Evolutionary conservation across 2,329 filamentous ascomycete species (phyloP).

Genomic region (Boeremia lycopersici): DNA sequence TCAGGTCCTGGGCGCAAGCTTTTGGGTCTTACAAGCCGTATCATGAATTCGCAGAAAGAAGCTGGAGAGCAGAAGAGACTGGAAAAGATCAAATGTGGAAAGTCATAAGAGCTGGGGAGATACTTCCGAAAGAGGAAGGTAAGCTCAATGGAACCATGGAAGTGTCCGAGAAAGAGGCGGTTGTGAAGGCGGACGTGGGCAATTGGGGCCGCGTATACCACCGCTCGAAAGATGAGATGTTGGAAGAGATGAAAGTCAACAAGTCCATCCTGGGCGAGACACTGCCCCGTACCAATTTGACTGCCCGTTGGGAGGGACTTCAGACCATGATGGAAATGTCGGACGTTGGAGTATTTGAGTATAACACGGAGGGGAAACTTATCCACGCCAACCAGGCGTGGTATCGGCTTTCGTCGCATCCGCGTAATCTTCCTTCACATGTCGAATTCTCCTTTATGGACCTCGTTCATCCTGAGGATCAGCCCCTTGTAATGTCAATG

Average conservation of each 20-base stretch:
- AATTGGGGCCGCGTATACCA: constrained; percentile 4
- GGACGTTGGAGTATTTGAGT: constrained; percentile 45
- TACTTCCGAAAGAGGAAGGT: background rate
- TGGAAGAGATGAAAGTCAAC: constrained; percentile 10
- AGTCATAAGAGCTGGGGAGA: constrained; percentile 19
- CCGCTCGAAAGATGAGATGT: constrained; percentile 15
- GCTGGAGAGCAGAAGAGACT: constrained; percentile 27
- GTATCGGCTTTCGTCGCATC: constrained; percentile 36
- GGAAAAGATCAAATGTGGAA: constrained; percentile 25
- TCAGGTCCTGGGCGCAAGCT: constrained; percentile 38
- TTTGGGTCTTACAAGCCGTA: constrained; percentile 17
- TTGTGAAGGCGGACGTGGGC: background rate
- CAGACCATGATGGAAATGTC: constrained; percentile 45
- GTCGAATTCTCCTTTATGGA: constrained; percentile 40
- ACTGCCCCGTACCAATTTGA: constrained; percentile 22
- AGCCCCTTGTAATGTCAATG: constrained; percentile 32
- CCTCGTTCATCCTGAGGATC: constrained; percentile 35
- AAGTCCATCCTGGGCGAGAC: constrained; percentile 1
- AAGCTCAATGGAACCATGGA: background rate
- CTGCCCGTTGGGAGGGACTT: constrained; percentile 34
- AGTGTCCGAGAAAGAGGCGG: background rate
- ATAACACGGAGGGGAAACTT: constrained; percentile 30
- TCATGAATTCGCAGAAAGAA: constrained; percentile 22
- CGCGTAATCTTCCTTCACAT: constrained; percentile 25
- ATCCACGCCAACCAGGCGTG: constrained; percentile 40